Evolutionary conservation across 148 eudicot genomes (phyloP), one percentile per base, ranked within the genome.

Genomic region (Cornus kousa): DNA sequence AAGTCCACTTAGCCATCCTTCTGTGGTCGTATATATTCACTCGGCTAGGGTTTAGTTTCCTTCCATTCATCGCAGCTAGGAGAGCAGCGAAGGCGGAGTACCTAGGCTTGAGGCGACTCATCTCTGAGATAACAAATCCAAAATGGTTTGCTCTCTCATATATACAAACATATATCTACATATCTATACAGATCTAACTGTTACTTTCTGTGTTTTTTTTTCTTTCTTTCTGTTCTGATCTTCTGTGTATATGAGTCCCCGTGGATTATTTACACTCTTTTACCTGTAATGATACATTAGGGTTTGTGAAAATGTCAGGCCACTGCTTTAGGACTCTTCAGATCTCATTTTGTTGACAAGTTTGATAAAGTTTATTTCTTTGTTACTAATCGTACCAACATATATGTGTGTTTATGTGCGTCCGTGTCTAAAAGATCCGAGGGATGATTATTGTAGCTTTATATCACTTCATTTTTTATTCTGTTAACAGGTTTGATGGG

Each of bases 131-230:
- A 24, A 24, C 9, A 7, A 16, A 76, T 11, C 71, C 12, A 76
- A 64, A 5, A 76, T 76, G 78, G 78, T 76, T 23, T 28, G 39
- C 55, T 64, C 57, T 74, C 68, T 74, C 77, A 20, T 4, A 14
- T 20, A 12, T 60, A 2, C 23, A n/a, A 22, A 22, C 59, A 24
- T 24, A 37, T 65, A 32, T 22, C 5, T 28, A 4, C 11, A 22
- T 22, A 33, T 43, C 20, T 60, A 23, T 35, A 20, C n/a, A 5
- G 1, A 64, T 74, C 19, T 33, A 4, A 11, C 1, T 9, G 35
- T 32, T 20, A 9, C 8, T 1, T 53, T 28, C 11, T 53, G 8
- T 43, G 48, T 43, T 43, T 0, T 59, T 57, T n/a, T n/a, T n/a
- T n/a, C n/a, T n/a, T n/a, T n/a, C n/a, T n/a, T 57, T 8, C 59